Base-by-base conservation (phyloP, 225 moss, liverwort and hornwort species). In the Pleurozium schreberi region DNA sequence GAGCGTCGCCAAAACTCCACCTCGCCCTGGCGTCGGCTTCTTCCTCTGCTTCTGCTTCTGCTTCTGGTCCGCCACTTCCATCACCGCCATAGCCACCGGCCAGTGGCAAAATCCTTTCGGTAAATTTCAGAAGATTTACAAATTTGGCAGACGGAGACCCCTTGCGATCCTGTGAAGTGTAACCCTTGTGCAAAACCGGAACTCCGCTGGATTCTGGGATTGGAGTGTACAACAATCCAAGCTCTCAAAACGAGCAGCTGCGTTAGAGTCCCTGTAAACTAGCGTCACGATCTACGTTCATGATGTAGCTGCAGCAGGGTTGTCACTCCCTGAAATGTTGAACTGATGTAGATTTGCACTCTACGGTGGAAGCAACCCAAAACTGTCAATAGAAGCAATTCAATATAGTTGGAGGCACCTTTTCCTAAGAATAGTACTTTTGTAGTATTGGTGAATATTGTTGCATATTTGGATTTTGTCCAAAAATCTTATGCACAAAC, bases 1-100 rank as follows among this genome's bases (percentile, higher is more conserved):
- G 43, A 99, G 90, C 77, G 94, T 92, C 43, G 92, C 88, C 63
- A 94, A 82, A 19, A 96, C 93, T 18, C 95, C 96, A 42, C 98
- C 97, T 64, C 97, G 93, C 33, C 96, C 94, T 66, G 95, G 95
- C 49, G 97, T 92, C 13, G 98, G 94, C 90, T 94, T 94, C 91
- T 97, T 98, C 92, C 95, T 95, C 92, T 53, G 84, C 40, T 84
- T 66, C 84, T 30, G 84, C 31, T 91, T 94, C 87, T 59, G 87
- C 77, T 93, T 93, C 80, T 80, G 89, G 68, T 89, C 91, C 74
- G 78, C 69, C 76, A 89, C 91, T 47, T 92, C 95, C 89, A 80
- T 67, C 53, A 87, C 93, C 62, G 84, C 91, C 90, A 93, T 91
- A 69, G 70, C 87, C 60, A 31, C 60, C 53, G 85, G 31, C 57